These are phyloP conservation scores for Termitomyces sp. DNA, from an alignment of 768 basidiomycete species.

Conservation along the genomic window DNA sequence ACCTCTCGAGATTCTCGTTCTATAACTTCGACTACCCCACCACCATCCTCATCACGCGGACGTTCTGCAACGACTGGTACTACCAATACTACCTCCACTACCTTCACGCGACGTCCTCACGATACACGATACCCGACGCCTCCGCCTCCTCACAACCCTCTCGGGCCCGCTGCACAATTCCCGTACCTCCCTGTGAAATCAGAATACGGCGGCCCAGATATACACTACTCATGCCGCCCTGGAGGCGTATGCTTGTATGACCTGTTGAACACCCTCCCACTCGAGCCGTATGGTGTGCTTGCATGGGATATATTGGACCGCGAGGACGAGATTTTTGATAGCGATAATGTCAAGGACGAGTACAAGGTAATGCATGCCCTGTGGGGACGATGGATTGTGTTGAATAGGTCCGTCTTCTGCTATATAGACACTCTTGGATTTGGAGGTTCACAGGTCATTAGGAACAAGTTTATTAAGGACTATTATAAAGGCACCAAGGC, in stretches of 20 bases:
- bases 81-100: constrained; percentile 7
- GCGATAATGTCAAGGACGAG: constrained; percentile 66
- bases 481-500: constrained; percentile 45
- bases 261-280: constrained; percentile 50
- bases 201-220: constrained; percentile 38
- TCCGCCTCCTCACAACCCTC: constrained; percentile 34
- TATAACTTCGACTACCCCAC: neutral
- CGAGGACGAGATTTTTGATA: constrained; percentile 73
- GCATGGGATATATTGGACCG: constrained; percentile 65
- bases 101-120: constrained; percentile 1
- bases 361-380: constrained; percentile 76
- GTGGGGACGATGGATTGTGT: constrained; percentile 71
- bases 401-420: constrained; percentile 41
- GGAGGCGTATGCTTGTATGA: constrained; percentile 64
- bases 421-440: neutral
- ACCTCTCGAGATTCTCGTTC: constrained; percentile 7
- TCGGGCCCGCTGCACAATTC: constrained; percentile 43
- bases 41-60: constrained; percentile 5
- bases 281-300: constrained; percentile 59
- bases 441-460: constrained; percentile 16
- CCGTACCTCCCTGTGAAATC: constrained; percentile 50
- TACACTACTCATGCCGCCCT: constrained; percentile 58
- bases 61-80: constrained; percentile 9
- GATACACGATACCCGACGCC: constrained; percentile 28
- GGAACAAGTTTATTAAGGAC: constrained; percentile 48